Conservation (phyloP, 768 basidiomycete genomes). For the Boletus barrowsii region DNA sequence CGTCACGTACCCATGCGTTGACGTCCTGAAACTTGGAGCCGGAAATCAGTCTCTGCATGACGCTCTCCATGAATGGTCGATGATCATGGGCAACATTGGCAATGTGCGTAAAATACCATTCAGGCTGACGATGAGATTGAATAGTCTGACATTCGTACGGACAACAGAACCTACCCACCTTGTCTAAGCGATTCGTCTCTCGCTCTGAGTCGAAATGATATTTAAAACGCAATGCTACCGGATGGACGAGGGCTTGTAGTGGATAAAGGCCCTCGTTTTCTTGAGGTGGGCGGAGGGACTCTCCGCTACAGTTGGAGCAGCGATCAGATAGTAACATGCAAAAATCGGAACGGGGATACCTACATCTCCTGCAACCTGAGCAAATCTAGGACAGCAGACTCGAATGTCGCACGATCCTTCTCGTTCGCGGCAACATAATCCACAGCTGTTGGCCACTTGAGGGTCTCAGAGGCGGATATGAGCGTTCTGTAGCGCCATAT, state of each 20-base stretch:
- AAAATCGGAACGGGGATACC: slow-evolving; percentile 29
- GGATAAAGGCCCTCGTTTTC: slow-evolving; percentile 67
- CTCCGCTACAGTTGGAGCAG: slow-evolving; percentile 41
- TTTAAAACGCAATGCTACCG: slow-evolving; percentile 83
- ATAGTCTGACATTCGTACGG: neutral
- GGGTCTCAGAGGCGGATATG: slow-evolving; percentile 58
- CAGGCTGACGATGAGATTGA: slow-evolving; percentile 58
- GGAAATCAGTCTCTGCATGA: slow-evolving; percentile 68
- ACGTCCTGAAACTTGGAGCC: slow-evolving; percentile 60
- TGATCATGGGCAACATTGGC: slow-evolving; percentile 87
- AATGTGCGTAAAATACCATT: slow-evolving; percentile 95
- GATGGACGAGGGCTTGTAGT: slow-evolving; percentile 77
- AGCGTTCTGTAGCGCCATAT: slow-evolving; percentile 48
- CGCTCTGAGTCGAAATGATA: slow-evolving; percentile 91
- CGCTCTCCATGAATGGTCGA: slow-evolving; percentile 68
- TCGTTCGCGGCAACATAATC: slow-evolving; percentile 53
- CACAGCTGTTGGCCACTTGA: slow-evolving; percentile 84
- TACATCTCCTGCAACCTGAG: slow-evolving; percentile 77
- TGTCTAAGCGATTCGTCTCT: slow-evolving; percentile 89
- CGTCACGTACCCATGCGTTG: slow-evolving; percentile 67
- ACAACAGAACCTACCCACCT: slow-evolving; percentile 46
- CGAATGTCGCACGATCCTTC: slow-evolving; percentile 63
- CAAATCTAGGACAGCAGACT: slow-evolving; percentile 73
- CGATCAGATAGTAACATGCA: slow-evolving; percentile 1
- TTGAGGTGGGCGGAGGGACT: slow-evolving; percentile 38